These are phyloP conservation scores for Suillus subaureus DNA, from an alignment of 768 basidiomycete species.

Conservation along the genomic window DNA sequence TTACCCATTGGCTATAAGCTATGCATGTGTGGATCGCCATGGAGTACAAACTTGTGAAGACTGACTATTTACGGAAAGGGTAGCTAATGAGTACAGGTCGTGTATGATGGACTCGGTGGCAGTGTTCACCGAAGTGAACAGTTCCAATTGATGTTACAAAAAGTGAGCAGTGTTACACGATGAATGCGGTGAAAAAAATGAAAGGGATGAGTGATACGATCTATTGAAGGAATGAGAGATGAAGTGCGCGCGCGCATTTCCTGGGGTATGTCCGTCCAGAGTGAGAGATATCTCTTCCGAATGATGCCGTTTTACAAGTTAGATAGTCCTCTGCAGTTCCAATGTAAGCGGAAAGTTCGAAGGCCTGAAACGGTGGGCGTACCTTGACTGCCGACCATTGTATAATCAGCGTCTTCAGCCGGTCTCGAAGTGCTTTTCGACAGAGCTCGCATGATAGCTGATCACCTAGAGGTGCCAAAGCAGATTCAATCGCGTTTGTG, in stretches of 20 bases:
- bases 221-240: too few species aligned
- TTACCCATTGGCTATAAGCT: conserved; percentile 1
- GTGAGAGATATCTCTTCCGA: background rate
- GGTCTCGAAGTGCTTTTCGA: conserved; percentile 58
- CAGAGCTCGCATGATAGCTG: conserved; percentile 75
- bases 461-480: conserved; percentile 68
- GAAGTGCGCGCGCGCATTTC: background rate
- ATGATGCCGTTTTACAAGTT: background rate
- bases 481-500: conserved; percentile 69
- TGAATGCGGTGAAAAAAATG: background rate
- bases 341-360: background rate
- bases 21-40: conserved; percentile 3
- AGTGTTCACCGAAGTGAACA: background rate
- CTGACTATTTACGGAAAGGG: conserved; percentile 3
- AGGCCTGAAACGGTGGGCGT: background rate
- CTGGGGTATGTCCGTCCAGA: conserved; percentile 1
- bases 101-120: conserved; percentile 1
- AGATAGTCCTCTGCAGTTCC: conserved; percentile 1
- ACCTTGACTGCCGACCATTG: conserved; percentile 86
- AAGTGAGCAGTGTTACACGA: conserved; percentile 2
- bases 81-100: conserved; percentile 9
- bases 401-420: conserved; percentile 65
- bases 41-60: conserved; percentile 4
- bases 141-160: conserved; percentile 9
- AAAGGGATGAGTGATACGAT: background rate